Evolutionary conservation across 202 grass and related monocot genomes (phyloP).

Genomic region (Panicum virgatum): DNA sequence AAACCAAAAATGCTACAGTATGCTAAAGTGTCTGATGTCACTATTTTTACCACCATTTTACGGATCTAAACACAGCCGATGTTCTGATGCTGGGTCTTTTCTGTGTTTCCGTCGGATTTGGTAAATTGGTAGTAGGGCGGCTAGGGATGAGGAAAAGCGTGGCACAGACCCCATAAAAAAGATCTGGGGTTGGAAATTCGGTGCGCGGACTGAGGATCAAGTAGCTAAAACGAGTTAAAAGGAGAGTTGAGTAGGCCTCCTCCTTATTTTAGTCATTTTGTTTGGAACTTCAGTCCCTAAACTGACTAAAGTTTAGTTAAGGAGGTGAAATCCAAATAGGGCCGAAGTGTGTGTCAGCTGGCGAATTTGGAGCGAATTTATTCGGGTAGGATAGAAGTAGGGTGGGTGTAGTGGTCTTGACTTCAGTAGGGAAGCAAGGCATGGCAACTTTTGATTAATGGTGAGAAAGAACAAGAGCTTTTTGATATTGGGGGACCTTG

Average conservation of each 20-base stretch:
- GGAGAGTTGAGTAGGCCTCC: too few relatives aligned
- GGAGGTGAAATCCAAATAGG: too few relatives aligned
- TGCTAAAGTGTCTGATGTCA: too few relatives aligned
- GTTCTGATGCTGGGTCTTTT: not conserved
- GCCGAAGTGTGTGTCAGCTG: not conserved
- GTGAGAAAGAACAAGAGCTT: not conserved
- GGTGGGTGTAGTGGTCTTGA: not conserved
- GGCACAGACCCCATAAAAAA: not conserved
- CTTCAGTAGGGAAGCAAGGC: not conserved
- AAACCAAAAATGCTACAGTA: too few relatives aligned
- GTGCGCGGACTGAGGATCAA: not conserved
- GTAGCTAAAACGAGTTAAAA: too few relatives aligned
- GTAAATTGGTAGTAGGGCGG: not conserved
- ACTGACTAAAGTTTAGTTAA: too few relatives aligned
- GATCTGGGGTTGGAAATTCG: not conserved
- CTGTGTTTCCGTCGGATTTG: not conserved
- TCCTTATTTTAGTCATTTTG: too few relatives aligned
- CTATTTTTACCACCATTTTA: too few relatives aligned
- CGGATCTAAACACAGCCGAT: too few relatives aligned
- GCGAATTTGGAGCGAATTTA: not conserved
- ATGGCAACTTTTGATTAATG: conserved; percentile 20
- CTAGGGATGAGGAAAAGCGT: not conserved
- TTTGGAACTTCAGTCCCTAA: too few relatives aligned
- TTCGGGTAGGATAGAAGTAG: not conserved
- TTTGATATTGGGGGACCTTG: not conserved